Percentiles rank a stretch among this genome's conserved stretches.
These are phyloP conservation scores for Penicillium glabrum DNA, from an alignment of 2,329 filamentous ascomycete species.

Conservation along the genomic window DNA sequence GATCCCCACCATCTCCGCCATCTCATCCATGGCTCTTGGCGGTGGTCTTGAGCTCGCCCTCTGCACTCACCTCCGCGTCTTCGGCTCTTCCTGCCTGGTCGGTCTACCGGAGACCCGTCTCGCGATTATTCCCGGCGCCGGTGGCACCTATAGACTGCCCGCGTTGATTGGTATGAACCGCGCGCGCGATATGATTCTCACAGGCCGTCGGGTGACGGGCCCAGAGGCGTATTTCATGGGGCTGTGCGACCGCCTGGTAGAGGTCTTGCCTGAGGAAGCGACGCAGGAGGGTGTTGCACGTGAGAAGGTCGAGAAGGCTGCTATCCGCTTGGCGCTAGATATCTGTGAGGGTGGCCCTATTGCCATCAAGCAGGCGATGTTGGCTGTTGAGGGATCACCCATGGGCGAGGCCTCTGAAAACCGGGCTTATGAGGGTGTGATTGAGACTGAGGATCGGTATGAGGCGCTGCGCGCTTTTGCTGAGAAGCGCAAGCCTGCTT, in stretches of 20 bases:
- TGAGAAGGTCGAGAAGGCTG: slow-evolving; percentile 69
- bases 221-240: slow-evolving; percentile 90
- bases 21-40: slow-evolving; percentile 83
- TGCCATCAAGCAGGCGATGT: slow-evolving; percentile 74
- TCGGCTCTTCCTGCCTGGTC: slow-evolving; percentile 74
- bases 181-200: slow-evolving; percentile 88
- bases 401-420: slow-evolving; percentile 76
- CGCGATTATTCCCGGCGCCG: slow-evolving; percentile 91
- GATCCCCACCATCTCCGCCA: slow-evolving; percentile 85
- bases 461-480: slow-evolving; percentile 86
- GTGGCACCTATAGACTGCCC: slow-evolving; percentile 86
- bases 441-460: slow-evolving; percentile 79
- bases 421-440: slow-evolving; percentile 78
- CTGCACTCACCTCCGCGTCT: slow-evolving; percentile 83
- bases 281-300: slow-evolving; percentile 60
- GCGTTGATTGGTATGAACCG: slow-evolving; percentile 74
- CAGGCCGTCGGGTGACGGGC: slow-evolving; percentile 78
- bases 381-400: slow-evolving; percentile 70
- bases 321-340: slow-evolving; percentile 74
- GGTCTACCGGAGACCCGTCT: slow-evolving; percentile 89
- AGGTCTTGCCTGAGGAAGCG: slow-evolving; percentile 62
- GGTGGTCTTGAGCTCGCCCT: slow-evolving; percentile 93
- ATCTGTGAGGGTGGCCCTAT: slow-evolving; percentile 90
- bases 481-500: slow-evolving; percentile 71
- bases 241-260: slow-evolving; percentile 84